Evolutionary conservation across 139 green algal genomes (phyloP).

Genomic region (Coccomyxa sp.): DNA sequence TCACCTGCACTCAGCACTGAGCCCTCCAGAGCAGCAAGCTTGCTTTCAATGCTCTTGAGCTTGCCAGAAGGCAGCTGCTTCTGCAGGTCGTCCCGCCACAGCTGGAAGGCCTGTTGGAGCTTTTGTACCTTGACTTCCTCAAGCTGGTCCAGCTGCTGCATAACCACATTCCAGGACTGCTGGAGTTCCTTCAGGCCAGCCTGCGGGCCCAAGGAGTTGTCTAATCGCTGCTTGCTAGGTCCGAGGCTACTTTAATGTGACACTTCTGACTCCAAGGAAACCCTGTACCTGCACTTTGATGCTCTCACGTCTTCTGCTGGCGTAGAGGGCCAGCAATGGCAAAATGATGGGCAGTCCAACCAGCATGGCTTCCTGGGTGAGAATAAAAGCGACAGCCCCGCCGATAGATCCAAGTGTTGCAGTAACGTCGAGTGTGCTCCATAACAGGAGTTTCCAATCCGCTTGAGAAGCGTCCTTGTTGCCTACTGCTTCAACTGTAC

Average conservation of each 20-base stretch:
- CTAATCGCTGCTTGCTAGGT: neutral
- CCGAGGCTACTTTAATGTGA: no score
- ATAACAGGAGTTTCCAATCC: conserved; percentile 18
- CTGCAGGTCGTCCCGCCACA: conserved; percentile 1
- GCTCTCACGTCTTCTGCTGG: conserved; percentile 18
- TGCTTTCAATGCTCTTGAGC: conserved; percentile 33
- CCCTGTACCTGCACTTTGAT: no score
- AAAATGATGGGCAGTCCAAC: conserved; percentile 29
- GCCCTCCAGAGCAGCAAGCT: conserved; percentile 40
- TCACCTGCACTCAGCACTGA: conserved; percentile 33
- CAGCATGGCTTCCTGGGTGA: conserved; percentile 41
- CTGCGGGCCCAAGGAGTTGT: neutral
- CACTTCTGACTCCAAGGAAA: no score
- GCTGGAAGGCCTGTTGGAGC: conserved; percentile 11
- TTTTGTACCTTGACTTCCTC: conserved; percentile 21
- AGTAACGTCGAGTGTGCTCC: conserved; percentile 28
- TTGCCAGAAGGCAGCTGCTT: conserved; percentile 3
- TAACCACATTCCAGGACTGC: neutral
- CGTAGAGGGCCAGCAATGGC: conserved; percentile 41
- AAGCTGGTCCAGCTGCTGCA: conserved; percentile 2
- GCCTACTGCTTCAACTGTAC: no score
- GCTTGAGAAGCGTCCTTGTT: no score
- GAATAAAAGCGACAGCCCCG: conserved; percentile 36
- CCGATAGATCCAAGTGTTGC: conserved; percentile 40
- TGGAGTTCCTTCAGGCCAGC: neutral